These are phyloP conservation scores for Ceratobasidium sp. DNA, from an alignment of 1,284 basidiomycete genomes.

Conservation along the genomic window DNA sequence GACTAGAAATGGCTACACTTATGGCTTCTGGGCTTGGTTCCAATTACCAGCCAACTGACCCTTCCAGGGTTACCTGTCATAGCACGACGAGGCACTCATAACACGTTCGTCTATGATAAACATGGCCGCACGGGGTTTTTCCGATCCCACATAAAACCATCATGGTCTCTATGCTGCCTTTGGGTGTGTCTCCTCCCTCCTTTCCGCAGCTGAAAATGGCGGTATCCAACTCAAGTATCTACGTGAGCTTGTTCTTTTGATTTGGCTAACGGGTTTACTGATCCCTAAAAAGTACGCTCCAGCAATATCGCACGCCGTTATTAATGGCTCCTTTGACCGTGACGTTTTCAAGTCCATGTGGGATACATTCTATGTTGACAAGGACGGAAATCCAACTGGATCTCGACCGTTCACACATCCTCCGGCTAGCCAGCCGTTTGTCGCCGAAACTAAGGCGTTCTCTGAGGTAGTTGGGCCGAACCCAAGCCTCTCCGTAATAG, in stretches of 20 bases:
- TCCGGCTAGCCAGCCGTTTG: slow-evolving; percentile 25
- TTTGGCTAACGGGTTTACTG: background rate
- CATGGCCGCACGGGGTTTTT: too few relatives aligned
- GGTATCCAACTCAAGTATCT: background rate
- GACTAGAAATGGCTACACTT: too few relatives aligned
- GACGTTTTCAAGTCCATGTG: slow-evolving; percentile 33
- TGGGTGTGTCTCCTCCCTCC: background rate
- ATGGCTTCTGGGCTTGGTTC: too few relatives aligned
- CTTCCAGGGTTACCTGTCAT: too few relatives aligned
- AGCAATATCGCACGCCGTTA: slow-evolving; percentile 31
- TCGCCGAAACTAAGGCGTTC: slow-evolving; percentile 30
- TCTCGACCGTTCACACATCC: slow-evolving; percentile 24
- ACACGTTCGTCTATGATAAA: too few relatives aligned
- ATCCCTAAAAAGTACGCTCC: slow-evolving; percentile 9
- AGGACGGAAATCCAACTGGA: slow-evolving; percentile 12
- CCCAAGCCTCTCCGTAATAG: slow-evolving; percentile 17
- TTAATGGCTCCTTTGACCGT: slow-evolving; percentile 43
- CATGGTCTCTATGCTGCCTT: background rate
- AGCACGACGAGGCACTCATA: too few relatives aligned
- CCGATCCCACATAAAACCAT: background rate
- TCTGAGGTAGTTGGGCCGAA: slow-evolving; percentile 23
- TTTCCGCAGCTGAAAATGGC: background rate
- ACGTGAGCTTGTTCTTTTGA: background rate
- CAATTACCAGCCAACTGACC: too few relatives aligned
- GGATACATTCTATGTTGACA: slow-evolving; percentile 36